Evolutionary conservation across 2,329 filamentous ascomycete genomes (phyloP).

Genomic region (Thelonectria rubi): DNA sequence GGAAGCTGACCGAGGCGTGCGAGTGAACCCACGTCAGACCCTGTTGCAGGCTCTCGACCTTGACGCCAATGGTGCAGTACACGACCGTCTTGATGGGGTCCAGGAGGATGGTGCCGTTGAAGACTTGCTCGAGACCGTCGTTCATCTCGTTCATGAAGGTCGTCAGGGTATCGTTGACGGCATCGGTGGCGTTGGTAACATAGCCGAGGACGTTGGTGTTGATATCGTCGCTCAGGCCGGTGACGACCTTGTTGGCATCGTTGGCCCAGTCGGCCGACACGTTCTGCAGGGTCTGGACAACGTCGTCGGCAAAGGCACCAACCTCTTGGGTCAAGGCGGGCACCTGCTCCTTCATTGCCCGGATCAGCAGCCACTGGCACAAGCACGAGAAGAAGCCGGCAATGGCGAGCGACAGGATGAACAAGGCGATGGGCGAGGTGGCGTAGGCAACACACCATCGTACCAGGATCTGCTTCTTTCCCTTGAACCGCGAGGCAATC

Average conservation of each 20-base stretch:
- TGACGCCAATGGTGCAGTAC: constrained; percentile 87
- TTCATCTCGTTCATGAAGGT: constrained; percentile 82
- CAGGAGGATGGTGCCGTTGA: constrained; percentile 83
- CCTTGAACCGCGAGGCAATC: constrained; percentile 70
- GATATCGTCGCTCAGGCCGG: constrained; percentile 75
- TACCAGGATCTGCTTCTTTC: constrained; percentile 74
- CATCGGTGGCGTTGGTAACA: constrained; percentile 83
- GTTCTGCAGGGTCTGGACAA: constrained; percentile 75
- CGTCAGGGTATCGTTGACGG: constrained; percentile 87
- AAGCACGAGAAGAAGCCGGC: constrained; percentile 85
- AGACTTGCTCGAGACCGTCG: constrained; percentile 76
- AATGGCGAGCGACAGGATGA: constrained; percentile 82
- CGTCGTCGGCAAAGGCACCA: constrained; percentile 79
- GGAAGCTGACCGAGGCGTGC: constrained; percentile 83
- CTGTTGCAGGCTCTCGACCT: constrained; percentile 84
- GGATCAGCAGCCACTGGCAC: constrained; percentile 83
- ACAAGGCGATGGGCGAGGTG: constrained; percentile 86
- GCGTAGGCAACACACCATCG: constrained; percentile 89
- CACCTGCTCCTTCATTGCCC: constrained; percentile 75
- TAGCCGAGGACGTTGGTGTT: constrained; percentile 88
- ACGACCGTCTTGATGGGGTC: constrained; percentile 82
- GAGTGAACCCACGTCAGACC: constrained; percentile 95
- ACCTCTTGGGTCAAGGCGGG: constrained; percentile 80
- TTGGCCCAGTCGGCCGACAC: constrained; percentile 80
- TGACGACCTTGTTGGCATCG: constrained; percentile 78